These are phyloP conservation scores for Eucalyptus rudis DNA, from an alignment of 345 rosid species.

Conservation along the genomic window DNA sequence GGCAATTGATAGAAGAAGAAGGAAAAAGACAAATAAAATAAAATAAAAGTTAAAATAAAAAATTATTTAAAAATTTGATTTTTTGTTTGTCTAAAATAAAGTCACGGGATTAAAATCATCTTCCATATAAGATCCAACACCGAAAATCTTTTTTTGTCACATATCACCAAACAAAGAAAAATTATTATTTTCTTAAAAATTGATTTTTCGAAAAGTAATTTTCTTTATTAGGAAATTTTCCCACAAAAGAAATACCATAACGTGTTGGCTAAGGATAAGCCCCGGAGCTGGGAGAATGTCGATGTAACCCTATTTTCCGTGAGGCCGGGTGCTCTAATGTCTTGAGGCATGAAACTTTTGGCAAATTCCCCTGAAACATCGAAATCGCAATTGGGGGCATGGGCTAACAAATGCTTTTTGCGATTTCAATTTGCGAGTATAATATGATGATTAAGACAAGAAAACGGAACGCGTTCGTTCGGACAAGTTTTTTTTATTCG, in stretches of 20 bases:
- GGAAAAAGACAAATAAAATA: rapidly evolving
- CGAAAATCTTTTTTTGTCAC: rapidly evolving
- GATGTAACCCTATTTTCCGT: background rate
- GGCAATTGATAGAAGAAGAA: rapidly evolving
- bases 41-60: too few species aligned
- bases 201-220: background rate
- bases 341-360: background rate
- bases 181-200: too few species aligned
- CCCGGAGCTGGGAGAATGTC: too few species aligned
- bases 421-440: background rate
- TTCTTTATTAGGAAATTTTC: too few species aligned
- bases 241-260: too few species aligned
- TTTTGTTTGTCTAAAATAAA: too few species aligned
- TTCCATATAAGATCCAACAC: background rate
- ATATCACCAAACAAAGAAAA: background rate
- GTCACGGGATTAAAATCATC: background rate
- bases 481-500: background rate
- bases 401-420: background rate
- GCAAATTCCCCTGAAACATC: background rate
- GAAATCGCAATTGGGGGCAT: background rate
- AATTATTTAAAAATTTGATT: too few species aligned
- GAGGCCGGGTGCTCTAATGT: background rate
- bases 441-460: background rate
- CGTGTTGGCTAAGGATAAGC: background rate
- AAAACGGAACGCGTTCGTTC: background rate